Percentiles rank a stretch among this genome's conserved stretches.
These are phyloP conservation scores for Recurvomyces mirabilis DNA, from an alignment of 495 filamentous ascomycete genomes.

Conservation along the genomic window DNA sequence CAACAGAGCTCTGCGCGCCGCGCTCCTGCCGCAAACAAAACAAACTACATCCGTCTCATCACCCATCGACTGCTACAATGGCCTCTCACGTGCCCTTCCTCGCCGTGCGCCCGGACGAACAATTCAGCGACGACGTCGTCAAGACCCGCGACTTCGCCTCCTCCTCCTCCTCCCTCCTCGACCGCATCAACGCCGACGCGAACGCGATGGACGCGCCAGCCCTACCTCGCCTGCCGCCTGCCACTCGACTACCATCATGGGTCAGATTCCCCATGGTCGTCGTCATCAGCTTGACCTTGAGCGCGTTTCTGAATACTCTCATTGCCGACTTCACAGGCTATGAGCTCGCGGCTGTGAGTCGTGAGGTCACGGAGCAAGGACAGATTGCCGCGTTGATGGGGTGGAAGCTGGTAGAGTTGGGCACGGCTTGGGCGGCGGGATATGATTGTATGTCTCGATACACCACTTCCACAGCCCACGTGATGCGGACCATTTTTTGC, in stretches of 20 bases:
- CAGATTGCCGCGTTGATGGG: conserved; percentile 49
- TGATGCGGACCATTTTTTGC: background rate
- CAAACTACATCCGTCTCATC: too few relatives aligned
- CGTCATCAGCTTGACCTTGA: conserved; percentile 50
- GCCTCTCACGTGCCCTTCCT: conserved; percentile 19
- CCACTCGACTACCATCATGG: conserved; percentile 38
- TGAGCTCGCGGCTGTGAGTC: conserved; percentile 52
- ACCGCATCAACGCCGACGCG: background rate
- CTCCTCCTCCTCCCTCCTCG: background rate
- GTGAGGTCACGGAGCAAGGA: conserved; percentile 46
- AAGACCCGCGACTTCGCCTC: background rate
- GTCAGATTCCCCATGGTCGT: conserved; percentile 54
- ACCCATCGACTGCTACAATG: too few relatives aligned
- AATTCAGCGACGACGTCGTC: conserved; percentile 5
- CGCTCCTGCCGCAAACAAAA: too few relatives aligned
- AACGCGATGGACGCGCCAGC: background rate
- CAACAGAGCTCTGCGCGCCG: too few relatives aligned
- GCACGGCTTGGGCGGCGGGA: conserved; percentile 54
- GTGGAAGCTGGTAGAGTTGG: conserved; percentile 61
- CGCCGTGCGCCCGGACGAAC: conserved; percentile 18
- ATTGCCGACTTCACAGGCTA: conserved; percentile 38
- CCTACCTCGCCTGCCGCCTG: conserved; percentile 2
- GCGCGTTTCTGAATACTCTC: conserved; percentile 45
- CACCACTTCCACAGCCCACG: background rate
- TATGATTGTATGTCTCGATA: conserved; percentile 48